These are phyloP conservation scores for Paradendryphiella salina DNA, from an alignment of 2,329 filamentous ascomycete species.

Conservation along the genomic window DNA sequence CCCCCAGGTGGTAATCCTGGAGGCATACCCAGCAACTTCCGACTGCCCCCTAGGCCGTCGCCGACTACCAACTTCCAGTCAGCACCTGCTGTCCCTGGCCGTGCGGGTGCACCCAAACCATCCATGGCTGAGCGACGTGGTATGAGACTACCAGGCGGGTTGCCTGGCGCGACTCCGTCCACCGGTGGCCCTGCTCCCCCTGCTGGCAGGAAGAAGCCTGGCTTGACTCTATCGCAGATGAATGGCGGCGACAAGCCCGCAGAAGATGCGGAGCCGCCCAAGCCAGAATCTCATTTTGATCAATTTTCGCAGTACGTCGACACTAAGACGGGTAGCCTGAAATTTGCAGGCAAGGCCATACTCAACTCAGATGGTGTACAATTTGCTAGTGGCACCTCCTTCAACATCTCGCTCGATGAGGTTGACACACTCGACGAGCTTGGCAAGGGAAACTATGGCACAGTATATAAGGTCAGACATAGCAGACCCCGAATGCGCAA, in stretches of 20 bases:
- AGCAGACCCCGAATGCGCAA: slow-evolving; percentile 68
- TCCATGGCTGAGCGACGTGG: slow-evolving; percentile 70
- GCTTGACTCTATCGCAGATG: slow-evolving; percentile 52
- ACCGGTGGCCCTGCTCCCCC: slow-evolving; percentile 31
- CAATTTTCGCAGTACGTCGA: slow-evolving; percentile 84
- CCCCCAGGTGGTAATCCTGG: slow-evolving; percentile 38
- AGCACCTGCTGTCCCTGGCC: slow-evolving; percentile 53
- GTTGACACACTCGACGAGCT: slow-evolving; percentile 91
- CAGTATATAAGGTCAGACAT: slow-evolving; percentile 94
- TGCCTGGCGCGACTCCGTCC: slow-evolving; percentile 58
- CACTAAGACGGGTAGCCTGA: slow-evolving; percentile 85
- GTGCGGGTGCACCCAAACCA: slow-evolving; percentile 55
- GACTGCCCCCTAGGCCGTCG: slow-evolving; percentile 51
- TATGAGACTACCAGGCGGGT: slow-evolving; percentile 63
- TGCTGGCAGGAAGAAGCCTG: slow-evolving; percentile 48
- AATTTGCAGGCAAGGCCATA: slow-evolving; percentile 88
- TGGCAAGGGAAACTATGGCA: slow-evolving; percentile 97
- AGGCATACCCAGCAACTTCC: slow-evolving; percentile 51
- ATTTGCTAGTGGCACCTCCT: slow-evolving; percentile 85
- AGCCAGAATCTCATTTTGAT: slow-evolving; percentile 57
- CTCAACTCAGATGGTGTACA: slow-evolving; percentile 89
- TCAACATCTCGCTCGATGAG: slow-evolving; percentile 93
- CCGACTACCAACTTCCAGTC: slow-evolving; percentile 51
- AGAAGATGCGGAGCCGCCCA: slow-evolving; percentile 30
- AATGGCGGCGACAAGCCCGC: slow-evolving; percentile 38